Conservation (phyloP, 306 rosid species). For the Cotoneaster glaucophyllus region DNA sequence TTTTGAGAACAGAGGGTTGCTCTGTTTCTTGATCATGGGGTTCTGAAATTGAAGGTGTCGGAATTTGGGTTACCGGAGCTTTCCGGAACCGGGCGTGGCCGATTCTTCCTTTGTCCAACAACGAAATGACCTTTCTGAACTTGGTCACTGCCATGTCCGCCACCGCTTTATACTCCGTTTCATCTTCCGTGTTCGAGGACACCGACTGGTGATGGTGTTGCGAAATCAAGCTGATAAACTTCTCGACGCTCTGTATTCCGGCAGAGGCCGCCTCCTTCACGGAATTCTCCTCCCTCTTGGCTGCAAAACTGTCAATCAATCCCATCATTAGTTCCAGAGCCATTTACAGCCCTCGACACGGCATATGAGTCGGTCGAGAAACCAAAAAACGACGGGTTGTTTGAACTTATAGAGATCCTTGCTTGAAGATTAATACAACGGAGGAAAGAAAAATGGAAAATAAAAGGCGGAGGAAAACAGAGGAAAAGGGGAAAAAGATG, state of each 20-base stretch:
- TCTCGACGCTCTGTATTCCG: conserved; percentile 64
- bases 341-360: not conserved
- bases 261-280: conserved; percentile 67
- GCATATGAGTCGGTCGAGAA: not conserved
- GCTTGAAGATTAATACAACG: not conserved
- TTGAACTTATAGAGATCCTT: not conserved
- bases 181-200: not conserved
- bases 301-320: conserved; percentile 14
- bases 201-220: conserved; percentile 6
- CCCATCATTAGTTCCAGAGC: conserved; percentile 29
- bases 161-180: conserved; percentile 22
- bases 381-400: not conserved
- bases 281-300: conserved; percentile 24
- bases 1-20: not conserved
- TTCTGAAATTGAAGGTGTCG: conserved; percentile 1
- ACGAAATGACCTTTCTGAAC: conserved; percentile 62
- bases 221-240: conserved; percentile 49
- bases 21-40: not conserved
- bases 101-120: conserved; percentile 40
- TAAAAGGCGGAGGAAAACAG: not conserved
- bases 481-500: not conserved
- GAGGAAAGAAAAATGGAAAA: not conserved
- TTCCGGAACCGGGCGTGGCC: conserved; percentile 85
- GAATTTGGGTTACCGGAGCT: conserved; percentile 20
- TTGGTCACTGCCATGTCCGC: conserved; percentile 54